Conservation (phyloP, 225 moss, liverwort and hornwort genomes). For the Asterella californica region DNA sequence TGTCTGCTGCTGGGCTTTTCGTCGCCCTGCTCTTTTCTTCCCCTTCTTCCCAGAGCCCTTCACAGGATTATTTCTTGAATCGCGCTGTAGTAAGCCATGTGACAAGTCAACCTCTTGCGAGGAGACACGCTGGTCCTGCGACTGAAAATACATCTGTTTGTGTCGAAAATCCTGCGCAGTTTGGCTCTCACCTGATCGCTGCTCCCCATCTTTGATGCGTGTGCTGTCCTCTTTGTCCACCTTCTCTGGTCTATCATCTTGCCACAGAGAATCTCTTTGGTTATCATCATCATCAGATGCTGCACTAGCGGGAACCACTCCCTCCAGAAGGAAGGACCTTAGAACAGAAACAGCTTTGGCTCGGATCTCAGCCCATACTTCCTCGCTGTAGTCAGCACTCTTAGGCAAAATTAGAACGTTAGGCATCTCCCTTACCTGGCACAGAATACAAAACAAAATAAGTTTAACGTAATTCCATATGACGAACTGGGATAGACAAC, state of each 20-base stretch:
- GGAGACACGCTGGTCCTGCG: conserved; percentile 53
- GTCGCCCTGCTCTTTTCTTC: conserved; percentile 76
- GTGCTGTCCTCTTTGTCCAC: conserved; percentile 42
- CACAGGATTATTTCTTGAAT: conserved; percentile 43
- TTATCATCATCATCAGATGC: conserved; percentile 69
- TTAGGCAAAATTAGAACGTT: conserved; percentile 78
- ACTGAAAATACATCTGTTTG: conserved; percentile 81
- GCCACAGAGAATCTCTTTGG: conserved; percentile 47
- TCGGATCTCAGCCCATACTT: conserved; percentile 91
- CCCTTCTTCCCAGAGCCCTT: conserved; percentile 70
- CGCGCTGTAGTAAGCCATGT: conserved; percentile 53
- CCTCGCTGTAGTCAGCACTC: conserved; percentile 96
- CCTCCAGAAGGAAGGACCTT: conserved; percentile 70
- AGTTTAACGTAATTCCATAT: not conserved
- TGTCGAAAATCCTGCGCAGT: conserved; percentile 74
- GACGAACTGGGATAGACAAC: too few relatives aligned
- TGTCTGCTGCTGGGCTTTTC: conserved; percentile 56
- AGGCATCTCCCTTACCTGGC: conserved; percentile 88
- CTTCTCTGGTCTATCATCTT: conserved; percentile 49
- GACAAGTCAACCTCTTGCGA: conserved; percentile 49
- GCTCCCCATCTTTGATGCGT: conserved; percentile 44
- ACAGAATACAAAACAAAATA: not conserved
- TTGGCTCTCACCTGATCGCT: conserved; percentile 59
- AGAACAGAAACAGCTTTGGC: conserved; percentile 70
- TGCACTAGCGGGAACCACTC: conserved; percentile 57